Evolutionary conservation across 257 asterid species (phyloP).

Genomic region (Haberlea rhodopensis): DNA sequence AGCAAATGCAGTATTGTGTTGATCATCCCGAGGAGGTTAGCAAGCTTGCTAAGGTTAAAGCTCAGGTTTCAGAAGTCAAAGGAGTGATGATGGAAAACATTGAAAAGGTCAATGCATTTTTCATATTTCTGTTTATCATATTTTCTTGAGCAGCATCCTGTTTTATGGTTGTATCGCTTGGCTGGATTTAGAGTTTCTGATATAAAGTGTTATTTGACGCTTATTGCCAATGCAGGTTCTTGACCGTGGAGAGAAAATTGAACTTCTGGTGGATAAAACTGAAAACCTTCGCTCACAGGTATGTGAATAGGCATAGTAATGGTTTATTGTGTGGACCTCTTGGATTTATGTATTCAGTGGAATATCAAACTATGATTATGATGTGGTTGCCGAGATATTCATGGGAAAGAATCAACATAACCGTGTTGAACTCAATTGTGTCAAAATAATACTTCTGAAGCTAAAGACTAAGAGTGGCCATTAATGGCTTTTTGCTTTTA

Average conservation of each 20-base stretch:
- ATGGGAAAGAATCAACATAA: background rate
- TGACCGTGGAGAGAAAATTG: slow-evolving; percentile 52
- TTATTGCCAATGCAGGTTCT: slow-evolving; percentile 37
- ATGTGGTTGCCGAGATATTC: too few relatives aligned
- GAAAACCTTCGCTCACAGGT: slow-evolving; percentile 55
- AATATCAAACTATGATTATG: background rate
- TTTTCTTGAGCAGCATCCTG: background rate
- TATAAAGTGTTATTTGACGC: background rate
- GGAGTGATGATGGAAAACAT: slow-evolving; percentile 64
- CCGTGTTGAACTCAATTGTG: background rate
- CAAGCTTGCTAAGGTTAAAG: slow-evolving; percentile 51
- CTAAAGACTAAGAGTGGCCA: background rate
- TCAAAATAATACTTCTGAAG: background rate
- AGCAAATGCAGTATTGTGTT: slow-evolving; percentile 49
- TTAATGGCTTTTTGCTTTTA: background rate
- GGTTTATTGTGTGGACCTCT: background rate
- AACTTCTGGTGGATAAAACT: slow-evolving; percentile 49
- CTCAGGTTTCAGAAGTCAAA: slow-evolving; percentile 54
- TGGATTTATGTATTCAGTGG: background rate
- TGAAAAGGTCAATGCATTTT: slow-evolving; percentile 43
- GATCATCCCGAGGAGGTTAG: slow-evolving; percentile 54
- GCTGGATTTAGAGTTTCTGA: background rate
- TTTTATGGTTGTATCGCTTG: background rate
- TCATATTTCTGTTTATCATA: background rate
- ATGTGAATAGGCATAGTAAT: background rate